These are phyloP conservation scores for Macrocystidia cucumis DNA, from an alignment of 1,284 basidiomycete genomes.

Conservation along the genomic window DNA sequence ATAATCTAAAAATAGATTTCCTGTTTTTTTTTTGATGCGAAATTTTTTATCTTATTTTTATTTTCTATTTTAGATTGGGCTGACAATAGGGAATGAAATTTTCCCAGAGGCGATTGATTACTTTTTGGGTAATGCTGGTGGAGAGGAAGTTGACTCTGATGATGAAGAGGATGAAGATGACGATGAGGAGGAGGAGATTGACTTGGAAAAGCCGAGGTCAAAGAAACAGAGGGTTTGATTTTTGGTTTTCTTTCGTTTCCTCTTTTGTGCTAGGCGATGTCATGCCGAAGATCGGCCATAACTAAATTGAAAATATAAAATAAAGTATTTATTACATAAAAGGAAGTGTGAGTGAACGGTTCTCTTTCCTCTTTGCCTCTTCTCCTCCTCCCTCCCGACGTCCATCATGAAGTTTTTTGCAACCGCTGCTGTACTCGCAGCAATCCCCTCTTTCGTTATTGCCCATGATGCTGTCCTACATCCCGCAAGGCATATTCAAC, in stretches of 20 bases:
- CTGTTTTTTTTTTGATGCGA: too few species aligned
- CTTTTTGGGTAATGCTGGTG: conserved; percentile 59
- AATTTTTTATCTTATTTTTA: conserved; percentile 7
- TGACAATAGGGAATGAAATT: conserved; percentile 64
- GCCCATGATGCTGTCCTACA: conserved; percentile 15
- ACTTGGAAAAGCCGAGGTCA: conserved; percentile 68
- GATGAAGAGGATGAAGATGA: conserved; percentile 63
- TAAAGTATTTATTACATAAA: too few species aligned
- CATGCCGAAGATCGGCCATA: too few species aligned
- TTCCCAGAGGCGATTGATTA: conserved; percentile 74
- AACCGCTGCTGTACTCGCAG: conserved; percentile 21
- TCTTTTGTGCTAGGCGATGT: too few species aligned
- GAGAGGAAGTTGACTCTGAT: conserved; percentile 53
- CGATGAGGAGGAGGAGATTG: conserved; percentile 72
- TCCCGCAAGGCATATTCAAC: conserved; percentile 13
- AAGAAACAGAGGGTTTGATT: conserved; percentile 63
- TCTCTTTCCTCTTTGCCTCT: conserved; percentile 7
- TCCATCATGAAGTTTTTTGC: conserved; percentile 13
- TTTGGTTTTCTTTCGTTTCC: too few species aligned
- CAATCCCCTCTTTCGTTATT: conserved; percentile 20
- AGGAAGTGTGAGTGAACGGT: too few species aligned
- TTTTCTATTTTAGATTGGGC: conserved; percentile 45
- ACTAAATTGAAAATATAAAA: too few species aligned
- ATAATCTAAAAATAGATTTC: neutral
- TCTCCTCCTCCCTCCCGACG: conserved; percentile 9